A percentile compares a stretch with the other conserved stretches of the same genome.
phyloP scores from a whole-genome alignment of 225 moss, liverwort and hornwort genomes.

The Marchantia polymorpha region DNA sequence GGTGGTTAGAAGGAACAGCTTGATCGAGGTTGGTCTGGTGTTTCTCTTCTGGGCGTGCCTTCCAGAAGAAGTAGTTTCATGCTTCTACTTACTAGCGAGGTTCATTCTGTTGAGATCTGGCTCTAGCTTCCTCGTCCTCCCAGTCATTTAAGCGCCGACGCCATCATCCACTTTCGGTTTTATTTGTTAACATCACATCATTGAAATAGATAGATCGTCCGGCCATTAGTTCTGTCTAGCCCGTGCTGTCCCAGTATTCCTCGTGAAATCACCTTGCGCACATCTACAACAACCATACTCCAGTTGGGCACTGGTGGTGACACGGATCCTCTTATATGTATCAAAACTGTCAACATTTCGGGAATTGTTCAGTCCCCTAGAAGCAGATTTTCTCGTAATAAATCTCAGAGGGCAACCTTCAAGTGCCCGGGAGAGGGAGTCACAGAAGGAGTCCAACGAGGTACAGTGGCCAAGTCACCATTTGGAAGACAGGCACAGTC shows the following conservation, averaged over 20 bases:
- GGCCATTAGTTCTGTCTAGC: neutral
- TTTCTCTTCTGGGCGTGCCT: neutral
- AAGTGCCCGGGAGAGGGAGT: conserved; percentile 18
- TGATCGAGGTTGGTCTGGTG: conserved; percentile 7
- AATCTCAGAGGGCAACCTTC: conserved; percentile 20
- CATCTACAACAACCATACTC: neutral
- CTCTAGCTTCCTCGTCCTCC: neutral
- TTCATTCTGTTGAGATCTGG: neutral
- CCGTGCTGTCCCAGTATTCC: neutral
- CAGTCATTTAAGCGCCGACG: neutral
- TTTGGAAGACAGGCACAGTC: conserved; percentile 17
- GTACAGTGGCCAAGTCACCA: conserved; percentile 14
- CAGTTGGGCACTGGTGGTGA: neutral
- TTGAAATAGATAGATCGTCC: neutral
- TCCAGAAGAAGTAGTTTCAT: neutral
- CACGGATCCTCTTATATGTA: conserved; percentile 2
- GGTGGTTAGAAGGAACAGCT: conserved; percentile 12
- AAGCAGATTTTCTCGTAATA: conserved; percentile 27
- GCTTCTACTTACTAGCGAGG: neutral
- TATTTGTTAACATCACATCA: neutral
- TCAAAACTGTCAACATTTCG: conserved; percentile 25
- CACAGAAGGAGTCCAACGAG: conserved; percentile 20
- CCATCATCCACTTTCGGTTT: no score
- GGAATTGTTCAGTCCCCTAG: conserved; percentile 20
- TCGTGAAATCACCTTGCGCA: neutral